Evolutionary conservation across 1,139 yeast genomes (phyloP).

Genomic region (Pichia norvegensis): DNA sequence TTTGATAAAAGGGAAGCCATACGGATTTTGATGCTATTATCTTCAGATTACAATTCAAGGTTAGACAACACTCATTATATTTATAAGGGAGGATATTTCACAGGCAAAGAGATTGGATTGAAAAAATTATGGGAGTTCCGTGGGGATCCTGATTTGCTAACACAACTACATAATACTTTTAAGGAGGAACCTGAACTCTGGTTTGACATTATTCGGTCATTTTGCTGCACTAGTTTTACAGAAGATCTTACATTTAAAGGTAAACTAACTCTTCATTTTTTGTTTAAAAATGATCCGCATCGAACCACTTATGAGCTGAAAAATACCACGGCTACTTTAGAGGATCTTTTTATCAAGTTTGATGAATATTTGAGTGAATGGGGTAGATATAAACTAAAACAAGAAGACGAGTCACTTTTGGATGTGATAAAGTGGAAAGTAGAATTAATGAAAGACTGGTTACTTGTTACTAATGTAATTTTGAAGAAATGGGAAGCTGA

Average conservation of each 20-base stretch:
- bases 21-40: conserved; percentile 5
- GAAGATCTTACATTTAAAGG: conserved; percentile 9
- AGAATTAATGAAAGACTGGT: conserved; percentile 5
- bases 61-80: conserved; percentile 4
- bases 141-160: background rate
- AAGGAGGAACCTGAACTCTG: conserved; percentile 5
- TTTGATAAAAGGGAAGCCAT: conserved; percentile 1
- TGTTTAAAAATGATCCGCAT: conserved; percentile 5
- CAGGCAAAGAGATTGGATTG: conserved; percentile 10
- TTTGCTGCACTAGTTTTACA: background rate
- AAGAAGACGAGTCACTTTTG: background rate
- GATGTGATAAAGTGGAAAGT: conserved; percentile 5
- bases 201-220: conserved; percentile 7
- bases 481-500: conserved; percentile 1
- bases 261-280: conserved; percentile 14
- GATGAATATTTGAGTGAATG: background rate
- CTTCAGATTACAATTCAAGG: conserved; percentile 8
- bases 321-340: background rate
- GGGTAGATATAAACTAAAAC: background rate
- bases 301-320: conserved; percentile 2
- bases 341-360: background rate
- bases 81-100: background rate
- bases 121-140: conserved; percentile 7
- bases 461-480: conserved; percentile 1
- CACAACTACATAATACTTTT: conserved; percentile 1